Base-by-base conservation (phyloP, 2,329 filamentous ascomycete genomes). In the Sclerotinia subarctica region DNA sequence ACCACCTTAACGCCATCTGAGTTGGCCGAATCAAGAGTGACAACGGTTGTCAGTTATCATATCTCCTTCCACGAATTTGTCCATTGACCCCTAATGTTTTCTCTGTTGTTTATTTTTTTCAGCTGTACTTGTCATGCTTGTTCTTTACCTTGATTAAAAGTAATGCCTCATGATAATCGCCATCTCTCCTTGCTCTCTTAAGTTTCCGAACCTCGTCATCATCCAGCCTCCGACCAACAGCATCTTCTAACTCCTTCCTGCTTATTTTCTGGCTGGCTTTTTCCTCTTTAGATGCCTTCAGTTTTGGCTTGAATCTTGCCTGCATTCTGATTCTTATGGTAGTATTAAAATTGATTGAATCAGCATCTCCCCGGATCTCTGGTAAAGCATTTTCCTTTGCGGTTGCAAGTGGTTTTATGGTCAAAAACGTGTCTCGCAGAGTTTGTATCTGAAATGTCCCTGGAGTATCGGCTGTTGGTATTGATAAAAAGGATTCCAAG, bases 271-370 rank as follows among this genome's bases (percentile, higher is more conserved):
- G 89, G 73, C 86, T 85, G 0, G 91, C 90, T 81, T 91, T 95
- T 72, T 92, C 91, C 77, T 94, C 93, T 80, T 94, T 96, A 0
- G 84, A 86, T 13, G 90, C 90, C 79, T 90, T 91, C 57, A 95
- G 79, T 71, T 86, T 86, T 11, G 94, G 94, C 82, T 97, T 97
- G 82, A 96, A 98, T 63, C 92, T 85, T 29, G 94, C 93, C 81
- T 98, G 94, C 94, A 98, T 97, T 66, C 94, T 90, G 74, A 98
- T 86, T 62, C 92, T 85, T 69, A 96, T 78, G 8, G 88, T 90
- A 13, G 92, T 93, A 73, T 85, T 86, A 75, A 91, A 91, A 5
- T 83, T 85, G 63, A 88, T 86, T 11, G 81, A 80, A 19, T 89
- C 86, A 10, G 87, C 90, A 78, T 97, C 93, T 60, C 92, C 93